Evolutionary conservation across 2,329 filamentous ascomycete genomes (phyloP).

Genomic region (Aspergillus terreus): DNA sequence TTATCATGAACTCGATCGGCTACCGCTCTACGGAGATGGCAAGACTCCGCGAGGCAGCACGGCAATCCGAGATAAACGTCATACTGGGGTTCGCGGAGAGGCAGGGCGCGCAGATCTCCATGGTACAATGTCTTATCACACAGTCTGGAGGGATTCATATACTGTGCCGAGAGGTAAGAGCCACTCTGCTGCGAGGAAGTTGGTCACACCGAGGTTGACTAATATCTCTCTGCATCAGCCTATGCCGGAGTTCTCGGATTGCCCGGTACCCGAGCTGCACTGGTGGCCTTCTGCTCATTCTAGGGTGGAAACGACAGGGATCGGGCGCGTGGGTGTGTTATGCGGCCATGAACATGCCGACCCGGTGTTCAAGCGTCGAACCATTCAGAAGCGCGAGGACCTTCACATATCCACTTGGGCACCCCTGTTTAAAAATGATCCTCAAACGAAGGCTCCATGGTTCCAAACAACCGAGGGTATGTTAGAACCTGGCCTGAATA

Average conservation of each 20-base stretch:
- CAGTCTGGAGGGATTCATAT: slow-evolving; percentile 38
- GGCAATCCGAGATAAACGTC: slow-evolving; percentile 39
- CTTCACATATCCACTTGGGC: slow-evolving; percentile 53
- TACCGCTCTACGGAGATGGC: slow-evolving; percentile 35
- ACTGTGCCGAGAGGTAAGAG: slow-evolving; percentile 50
- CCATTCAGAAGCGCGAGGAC: slow-evolving; percentile 31
- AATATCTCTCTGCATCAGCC: too few species aligned
- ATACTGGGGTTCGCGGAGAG: slow-evolving; percentile 45
- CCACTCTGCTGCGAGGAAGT: slow-evolving; percentile 48
- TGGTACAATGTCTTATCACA: slow-evolving; percentile 46
- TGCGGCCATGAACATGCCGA: slow-evolving; percentile 53
- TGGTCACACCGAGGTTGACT: too few species aligned
- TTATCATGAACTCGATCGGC: slow-evolving; percentile 31
- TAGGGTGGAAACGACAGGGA: slow-evolving; percentile 34
- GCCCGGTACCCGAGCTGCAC: too few species aligned
- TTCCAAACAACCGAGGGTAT: slow-evolving; percentile 9
- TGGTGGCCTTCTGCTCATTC: too few species aligned
- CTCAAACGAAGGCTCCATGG: too few species aligned
- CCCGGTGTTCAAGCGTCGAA: slow-evolving; percentile 49
- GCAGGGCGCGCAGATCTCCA: slow-evolving; percentile 40
- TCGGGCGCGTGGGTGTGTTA: slow-evolving; percentile 43
- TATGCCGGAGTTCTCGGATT: too few species aligned
- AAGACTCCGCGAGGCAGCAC: slow-evolving; percentile 31
- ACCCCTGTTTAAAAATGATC: slow-evolving; percentile 16
- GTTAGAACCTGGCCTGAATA: background rate